Percentiles rank a stretch among this genome's conserved stretches.
These are phyloP conservation scores for Rosa persica DNA, from an alignment of 306 rosid genomes.

Conservation along the genomic window DNA sequence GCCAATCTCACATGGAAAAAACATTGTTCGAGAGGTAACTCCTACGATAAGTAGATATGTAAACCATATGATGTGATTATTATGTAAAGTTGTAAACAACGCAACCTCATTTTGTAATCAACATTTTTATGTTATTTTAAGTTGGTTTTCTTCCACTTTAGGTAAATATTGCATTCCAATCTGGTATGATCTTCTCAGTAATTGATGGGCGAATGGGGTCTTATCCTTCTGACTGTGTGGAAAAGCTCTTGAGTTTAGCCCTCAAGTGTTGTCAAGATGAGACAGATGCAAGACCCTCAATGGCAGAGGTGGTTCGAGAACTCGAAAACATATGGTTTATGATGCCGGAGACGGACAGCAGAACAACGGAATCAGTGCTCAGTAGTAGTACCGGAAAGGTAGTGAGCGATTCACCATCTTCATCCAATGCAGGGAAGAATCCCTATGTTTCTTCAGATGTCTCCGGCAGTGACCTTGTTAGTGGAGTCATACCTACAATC, in stretches of 20 bases:
- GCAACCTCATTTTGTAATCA: neutral
- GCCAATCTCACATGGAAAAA: constrained; percentile 89
- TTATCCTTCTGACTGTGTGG: constrained; percentile 70
- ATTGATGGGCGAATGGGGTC: constrained; percentile 79
- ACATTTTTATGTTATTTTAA: neutral
- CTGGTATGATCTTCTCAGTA: constrained; percentile 66
- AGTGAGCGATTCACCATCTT: constrained; percentile 44
- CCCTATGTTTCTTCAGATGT: constrained; percentile 58
- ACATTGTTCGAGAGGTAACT: constrained; percentile 93
- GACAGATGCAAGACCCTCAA: constrained; percentile 75
- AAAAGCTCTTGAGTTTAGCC: constrained; percentile 64
- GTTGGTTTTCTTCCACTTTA: constrained; percentile 15
- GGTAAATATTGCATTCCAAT: constrained; percentile 63
- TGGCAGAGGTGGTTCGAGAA: constrained; percentile 79
- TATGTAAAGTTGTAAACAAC: neutral
- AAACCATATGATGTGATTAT: neutral
- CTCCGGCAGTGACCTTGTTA: constrained; percentile 81
- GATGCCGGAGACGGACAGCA: constrained; percentile 61
- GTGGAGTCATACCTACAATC: constrained; percentile 78
- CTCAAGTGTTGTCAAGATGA: constrained; percentile 70
- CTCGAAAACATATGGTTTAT: constrained; percentile 68
- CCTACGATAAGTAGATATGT: neutral
- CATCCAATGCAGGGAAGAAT: constrained; percentile 48
- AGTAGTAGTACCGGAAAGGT: constrained; percentile 43
- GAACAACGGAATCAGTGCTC: constrained; percentile 21